These are phyloP conservation scores for Cryphonectria japonica DNA, from an alignment of 2,329 filamentous ascomycete genomes.

Conservation along the genomic window DNA sequence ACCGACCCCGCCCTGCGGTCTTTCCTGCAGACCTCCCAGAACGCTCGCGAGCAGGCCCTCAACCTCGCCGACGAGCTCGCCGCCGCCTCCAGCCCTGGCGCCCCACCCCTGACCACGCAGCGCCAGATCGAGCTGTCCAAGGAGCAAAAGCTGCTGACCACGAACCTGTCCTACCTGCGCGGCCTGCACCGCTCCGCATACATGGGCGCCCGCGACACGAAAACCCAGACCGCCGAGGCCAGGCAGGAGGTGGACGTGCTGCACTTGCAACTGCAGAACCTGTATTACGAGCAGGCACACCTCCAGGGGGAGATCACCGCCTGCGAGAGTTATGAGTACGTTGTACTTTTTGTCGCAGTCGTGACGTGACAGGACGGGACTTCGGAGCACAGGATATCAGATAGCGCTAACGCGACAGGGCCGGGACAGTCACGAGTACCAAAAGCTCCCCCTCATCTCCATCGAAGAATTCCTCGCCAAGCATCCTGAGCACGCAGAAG, in stretches of 20 bases:
- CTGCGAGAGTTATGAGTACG: conserved; percentile 90
- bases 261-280: conserved; percentile 90
- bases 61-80: conserved; percentile 61
- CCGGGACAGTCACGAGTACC: conserved; percentile 77
- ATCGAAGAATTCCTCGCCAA: conserved; percentile 78
- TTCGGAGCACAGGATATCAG: no score
- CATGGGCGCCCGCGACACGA: conserved; percentile 81
- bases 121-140: conserved; percentile 66
- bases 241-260: conserved; percentile 89
- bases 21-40: conserved; percentile 72
- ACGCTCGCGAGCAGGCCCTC: conserved; percentile 73
- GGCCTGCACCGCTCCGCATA: conserved; percentile 82
- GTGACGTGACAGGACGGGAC: no score
- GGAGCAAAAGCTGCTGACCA: conserved; percentile 79
- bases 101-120: conserved; percentile 47
- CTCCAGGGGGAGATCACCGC: conserved; percentile 86
- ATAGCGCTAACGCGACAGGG: background rate
- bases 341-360: conserved; percentile 31
- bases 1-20: conserved; percentile 67
- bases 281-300: conserved; percentile 95
- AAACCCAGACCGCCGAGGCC: conserved; percentile 81
- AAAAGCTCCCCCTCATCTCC: conserved; percentile 81
- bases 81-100: conserved; percentile 48
- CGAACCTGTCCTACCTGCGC: conserved; percentile 78
- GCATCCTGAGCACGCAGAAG: conserved; percentile 74